A percentile compares a stretch with the other conserved stretches of the same genome.
These are phyloP conservation scores for Dactylellina haptotyla DNA, from an alignment of 2,329 filamentous ascomycete genomes.

Conservation along the genomic window DNA sequence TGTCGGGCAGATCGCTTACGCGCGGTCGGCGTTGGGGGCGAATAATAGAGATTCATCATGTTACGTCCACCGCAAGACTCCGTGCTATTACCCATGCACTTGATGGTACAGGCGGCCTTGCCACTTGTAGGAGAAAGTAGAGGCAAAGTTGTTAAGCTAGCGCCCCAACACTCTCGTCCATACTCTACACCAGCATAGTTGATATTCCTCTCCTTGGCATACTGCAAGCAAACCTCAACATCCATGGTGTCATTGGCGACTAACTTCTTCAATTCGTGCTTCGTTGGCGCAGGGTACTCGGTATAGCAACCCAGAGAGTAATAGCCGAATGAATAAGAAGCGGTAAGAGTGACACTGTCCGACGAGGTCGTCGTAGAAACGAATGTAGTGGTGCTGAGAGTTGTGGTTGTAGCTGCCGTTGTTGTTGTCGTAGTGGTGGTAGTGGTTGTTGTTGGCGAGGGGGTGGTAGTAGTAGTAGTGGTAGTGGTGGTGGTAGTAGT, in stretches of 20 bases:
- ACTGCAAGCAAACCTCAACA: conserved; percentile 56
- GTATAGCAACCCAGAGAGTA: conserved; percentile 48
- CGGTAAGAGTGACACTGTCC: background rate
- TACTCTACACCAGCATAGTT: conserved; percentile 58
- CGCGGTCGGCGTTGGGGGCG: conserved; percentile 13
- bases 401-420: conserved; percentile 6
- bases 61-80: conserved; percentile 60
- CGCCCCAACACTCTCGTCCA: conserved; percentile 57
- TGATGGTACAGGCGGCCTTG: conserved; percentile 59
- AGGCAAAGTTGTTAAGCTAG: conserved; percentile 54
- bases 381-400: conserved; percentile 1
- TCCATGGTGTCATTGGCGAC: conserved; percentile 57
- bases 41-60: conserved; percentile 60
- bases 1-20: conserved; percentile 4
- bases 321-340: conserved; percentile 30
- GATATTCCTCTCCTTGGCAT: conserved; percentile 57
- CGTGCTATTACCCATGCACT: conserved; percentile 56
- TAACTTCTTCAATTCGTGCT: conserved; percentile 25
- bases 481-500: conserved; percentile 10
- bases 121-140: conserved; percentile 58
- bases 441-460: conserved; percentile 7
- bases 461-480: background rate
- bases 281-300: conserved; percentile 6
- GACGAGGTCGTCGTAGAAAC: conserved; percentile 15
- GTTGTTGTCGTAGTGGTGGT: conserved; percentile 13